These are phyloP conservation scores for Ormosia semicastrata DNA, from an alignment of 306 rosid species.

Conservation along the genomic window DNA sequence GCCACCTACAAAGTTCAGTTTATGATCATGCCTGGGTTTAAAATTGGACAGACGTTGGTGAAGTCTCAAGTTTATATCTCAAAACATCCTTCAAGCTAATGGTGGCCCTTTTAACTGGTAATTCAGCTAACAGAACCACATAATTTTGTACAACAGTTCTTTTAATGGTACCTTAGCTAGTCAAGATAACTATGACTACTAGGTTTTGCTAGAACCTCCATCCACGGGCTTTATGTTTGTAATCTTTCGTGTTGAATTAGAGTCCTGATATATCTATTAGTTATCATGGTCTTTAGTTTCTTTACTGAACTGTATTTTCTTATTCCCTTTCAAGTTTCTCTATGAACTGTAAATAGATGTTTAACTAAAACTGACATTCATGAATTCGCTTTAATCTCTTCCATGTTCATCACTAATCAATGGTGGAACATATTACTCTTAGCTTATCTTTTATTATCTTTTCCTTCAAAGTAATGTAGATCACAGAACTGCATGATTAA, in stretches of 20 bases:
- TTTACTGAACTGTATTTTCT: constrained; percentile 33
- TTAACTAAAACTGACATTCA: not conserved
- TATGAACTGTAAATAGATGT: constrained; percentile 39
- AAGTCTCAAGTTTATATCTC: constrained; percentile 71
- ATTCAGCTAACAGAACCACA: constrained; percentile 30
- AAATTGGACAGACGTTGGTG: constrained; percentile 49
- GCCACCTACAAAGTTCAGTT: constrained; percentile 52
- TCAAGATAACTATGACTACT: constrained; percentile 35
- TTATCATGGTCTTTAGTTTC: constrained; percentile 15
- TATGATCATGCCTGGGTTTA: constrained; percentile 83
- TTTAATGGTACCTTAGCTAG: constrained; percentile 19
- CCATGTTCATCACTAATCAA: not conserved
- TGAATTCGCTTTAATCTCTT: not conserved
- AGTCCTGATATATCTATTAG: constrained; percentile 24
- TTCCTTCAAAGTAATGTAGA: not conserved
- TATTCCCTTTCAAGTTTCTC: constrained; percentile 20
- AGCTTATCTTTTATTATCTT: not conserved
- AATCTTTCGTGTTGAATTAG: constrained; percentile 18
- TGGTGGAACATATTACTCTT: not conserved
- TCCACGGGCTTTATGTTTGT: constrained; percentile 26
- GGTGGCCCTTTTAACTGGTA: constrained; percentile 37
- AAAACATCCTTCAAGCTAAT: constrained; percentile 26
- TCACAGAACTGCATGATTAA: not conserved
- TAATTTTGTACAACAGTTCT: constrained; percentile 27
- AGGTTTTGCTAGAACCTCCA: constrained; percentile 19